Evolutionary conservation across 108 stramenopile genomes (phyloP).

Genomic region (Nitzschia sp.): DNA sequence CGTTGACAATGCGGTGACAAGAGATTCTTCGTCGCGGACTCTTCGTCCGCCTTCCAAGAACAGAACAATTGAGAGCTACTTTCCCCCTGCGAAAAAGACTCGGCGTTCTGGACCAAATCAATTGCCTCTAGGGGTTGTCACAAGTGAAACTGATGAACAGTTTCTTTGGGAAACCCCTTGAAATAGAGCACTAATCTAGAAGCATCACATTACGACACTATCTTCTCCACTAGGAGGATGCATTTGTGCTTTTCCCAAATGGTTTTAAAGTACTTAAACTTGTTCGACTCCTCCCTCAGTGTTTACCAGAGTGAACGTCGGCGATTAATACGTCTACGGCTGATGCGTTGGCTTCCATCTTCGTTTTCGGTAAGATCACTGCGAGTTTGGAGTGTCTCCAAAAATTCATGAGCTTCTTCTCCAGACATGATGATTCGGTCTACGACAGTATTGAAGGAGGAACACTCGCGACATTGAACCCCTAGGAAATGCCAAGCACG

Average conservation of each 20-base stretch:
- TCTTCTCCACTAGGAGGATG: too few species aligned
- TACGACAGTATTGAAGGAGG: conserved; percentile 77
- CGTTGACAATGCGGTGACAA: too few species aligned
- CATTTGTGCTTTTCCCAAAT: neutral
- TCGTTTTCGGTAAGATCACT: conserved; percentile 29
- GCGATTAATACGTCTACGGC: conserved; percentile 39
- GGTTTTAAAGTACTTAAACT: neutral
- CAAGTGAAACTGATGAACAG: conserved; percentile 9
- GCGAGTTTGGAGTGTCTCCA: conserved; percentile 48
- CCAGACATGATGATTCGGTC: conserved; percentile 72
- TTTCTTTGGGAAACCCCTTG: conserved; percentile 12
- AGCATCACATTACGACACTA: too few species aligned
- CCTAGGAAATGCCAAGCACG: conserved; percentile 84
- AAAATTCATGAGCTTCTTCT: conserved; percentile 72
- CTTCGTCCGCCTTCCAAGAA: too few species aligned
- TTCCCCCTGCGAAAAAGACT: too few species aligned
- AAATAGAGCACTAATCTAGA: neutral
- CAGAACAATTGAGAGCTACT: too few species aligned
- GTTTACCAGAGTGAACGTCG: conserved; percentile 32
- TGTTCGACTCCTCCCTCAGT: neutral
- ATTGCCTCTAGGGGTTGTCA: neutral
- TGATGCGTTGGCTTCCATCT: conserved; percentile 40
- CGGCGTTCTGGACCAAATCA: too few species aligned
- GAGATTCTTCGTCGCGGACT: too few species aligned
- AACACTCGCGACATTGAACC: conserved; percentile 67